phyloP scores from a whole-genome alignment of 352 stramenopile species.

The Peronospora farinosa region DNA sequence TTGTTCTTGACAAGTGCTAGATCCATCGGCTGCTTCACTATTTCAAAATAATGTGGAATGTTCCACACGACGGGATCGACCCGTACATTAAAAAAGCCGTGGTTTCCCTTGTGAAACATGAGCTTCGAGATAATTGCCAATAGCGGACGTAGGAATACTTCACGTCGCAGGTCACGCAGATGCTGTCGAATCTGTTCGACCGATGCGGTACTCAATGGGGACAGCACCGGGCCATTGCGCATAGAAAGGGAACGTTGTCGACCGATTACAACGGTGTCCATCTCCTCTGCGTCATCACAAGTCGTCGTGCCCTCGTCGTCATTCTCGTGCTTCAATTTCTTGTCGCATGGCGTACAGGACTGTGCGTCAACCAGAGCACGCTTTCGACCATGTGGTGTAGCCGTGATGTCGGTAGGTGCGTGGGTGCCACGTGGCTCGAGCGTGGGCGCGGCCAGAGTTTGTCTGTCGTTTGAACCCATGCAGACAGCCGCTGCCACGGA shows the following conservation, averaged over 20 bases:
- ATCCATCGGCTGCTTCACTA: constrained; percentile 89
- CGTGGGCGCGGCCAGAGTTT: constrained; percentile 14
- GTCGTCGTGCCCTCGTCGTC: constrained; percentile 9
- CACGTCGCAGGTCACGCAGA: constrained; percentile 59
- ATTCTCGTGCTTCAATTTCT: constrained; percentile 36
- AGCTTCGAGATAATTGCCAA: constrained; percentile 60
- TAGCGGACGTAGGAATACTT: constrained; percentile 60
- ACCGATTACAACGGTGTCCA: constrained; percentile 3
- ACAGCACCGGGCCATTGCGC: constrained; percentile 26
- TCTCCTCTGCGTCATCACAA: neutral
- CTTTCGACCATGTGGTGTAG: constrained; percentile 17
- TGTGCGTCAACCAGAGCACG: constrained; percentile 11
- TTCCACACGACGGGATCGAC: constrained; percentile 73
- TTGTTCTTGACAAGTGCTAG: constrained; percentile 87
- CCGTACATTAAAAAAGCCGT: constrained; percentile 73
- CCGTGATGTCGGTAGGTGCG: constrained; percentile 1
- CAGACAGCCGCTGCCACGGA: constrained; percentile 15
- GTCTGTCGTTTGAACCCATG: constrained; percentile 49
- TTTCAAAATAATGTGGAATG: constrained; percentile 79
- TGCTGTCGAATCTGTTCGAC: constrained; percentile 63
- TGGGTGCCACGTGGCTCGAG: constrained; percentile 5
- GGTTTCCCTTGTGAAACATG: constrained; percentile 80
- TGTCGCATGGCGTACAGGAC: constrained; percentile 29
- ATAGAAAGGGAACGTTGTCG: constrained; percentile 1
- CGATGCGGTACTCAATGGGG: constrained; percentile 52